Evolutionary conservation across 2,329 filamentous ascomycete species (phyloP).

Genomic region (Pseudovirgaria hyperparasitica): DNA sequence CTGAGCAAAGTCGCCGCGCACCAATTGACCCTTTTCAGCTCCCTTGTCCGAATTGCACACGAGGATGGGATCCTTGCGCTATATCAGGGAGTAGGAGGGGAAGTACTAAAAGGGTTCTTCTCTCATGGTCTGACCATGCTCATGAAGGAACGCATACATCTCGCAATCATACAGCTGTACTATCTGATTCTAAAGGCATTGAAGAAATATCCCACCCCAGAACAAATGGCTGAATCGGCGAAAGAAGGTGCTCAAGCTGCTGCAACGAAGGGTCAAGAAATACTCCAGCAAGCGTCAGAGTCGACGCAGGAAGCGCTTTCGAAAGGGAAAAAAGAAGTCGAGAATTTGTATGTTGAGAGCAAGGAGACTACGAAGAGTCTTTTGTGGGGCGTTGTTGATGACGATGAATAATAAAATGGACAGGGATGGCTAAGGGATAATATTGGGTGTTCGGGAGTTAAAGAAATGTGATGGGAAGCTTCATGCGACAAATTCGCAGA

Average conservation of each 20-base stretch:
- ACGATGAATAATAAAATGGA: too few species aligned
- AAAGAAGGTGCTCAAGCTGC: conserved; percentile 16
- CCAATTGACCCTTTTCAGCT: conserved; percentile 46
- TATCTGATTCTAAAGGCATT: conserved; percentile 46
- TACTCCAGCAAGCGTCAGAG: conserved; percentile 5
- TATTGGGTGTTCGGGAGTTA: too few species aligned
- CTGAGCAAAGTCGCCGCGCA: conserved; percentile 14
- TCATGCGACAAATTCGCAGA: too few species aligned
- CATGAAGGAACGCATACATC: conserved; percentile 67
- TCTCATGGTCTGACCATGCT: conserved; percentile 80
- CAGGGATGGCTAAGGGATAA: too few species aligned
- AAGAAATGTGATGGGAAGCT: too few species aligned
- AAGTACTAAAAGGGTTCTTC: conserved; percentile 74
- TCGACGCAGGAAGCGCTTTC: too few species aligned
- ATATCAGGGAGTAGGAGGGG: conserved; percentile 64
- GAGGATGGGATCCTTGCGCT: conserved; percentile 56
- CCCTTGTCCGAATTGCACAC: conserved; percentile 43
- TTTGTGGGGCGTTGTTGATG: too few species aligned
- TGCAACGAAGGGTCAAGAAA: conserved; percentile 19
- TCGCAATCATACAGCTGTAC: conserved; percentile 58
- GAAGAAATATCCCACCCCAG: conserved; percentile 26
- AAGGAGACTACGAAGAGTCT: too few species aligned
- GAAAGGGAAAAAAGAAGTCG: conserved; percentile 15
- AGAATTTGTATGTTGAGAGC: conserved; percentile 14
- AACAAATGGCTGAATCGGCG: conserved; percentile 23